Conservation (phyloP, 495 filamentous ascomycete species). For the Chaetomium fimeti region DNA sequence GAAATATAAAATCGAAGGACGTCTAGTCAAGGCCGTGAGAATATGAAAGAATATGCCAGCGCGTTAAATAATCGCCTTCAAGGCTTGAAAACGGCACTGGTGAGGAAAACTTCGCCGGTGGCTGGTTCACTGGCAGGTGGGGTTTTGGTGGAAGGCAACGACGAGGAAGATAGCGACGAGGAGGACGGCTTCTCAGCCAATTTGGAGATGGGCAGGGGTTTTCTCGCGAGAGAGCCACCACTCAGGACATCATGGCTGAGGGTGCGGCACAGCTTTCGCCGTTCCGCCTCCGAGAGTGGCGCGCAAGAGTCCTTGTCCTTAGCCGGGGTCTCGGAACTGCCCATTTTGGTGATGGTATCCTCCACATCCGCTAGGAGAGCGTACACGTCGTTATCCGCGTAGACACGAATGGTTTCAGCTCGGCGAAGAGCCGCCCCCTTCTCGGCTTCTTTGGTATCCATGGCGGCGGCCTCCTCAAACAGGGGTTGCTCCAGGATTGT, state of each 20-base stretch:
- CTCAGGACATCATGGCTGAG: conserved; percentile 45
- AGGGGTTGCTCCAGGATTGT: conserved; percentile 48
- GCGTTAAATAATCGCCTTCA: not conserved
- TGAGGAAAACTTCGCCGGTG: conserved; percentile 42
- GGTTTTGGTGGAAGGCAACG: conserved; percentile 23
- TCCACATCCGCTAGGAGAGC: conserved; percentile 62
- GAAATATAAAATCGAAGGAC: not conserved
- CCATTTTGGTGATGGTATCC: conserved; percentile 56
- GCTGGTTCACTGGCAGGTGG: conserved; percentile 13
- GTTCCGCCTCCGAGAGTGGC: conserved; percentile 31
- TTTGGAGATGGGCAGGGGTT: conserved; percentile 22
- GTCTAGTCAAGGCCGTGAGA: not conserved
- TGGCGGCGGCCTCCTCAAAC: conserved; percentile 38
- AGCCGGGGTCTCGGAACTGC: conserved; percentile 26
- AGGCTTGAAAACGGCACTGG: conserved; percentile 45
- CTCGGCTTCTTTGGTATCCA: conserved; percentile 28
- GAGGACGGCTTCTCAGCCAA: conserved; percentile 31
- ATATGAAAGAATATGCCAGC: not conserved
- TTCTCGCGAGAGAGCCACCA: conserved; percentile 19
- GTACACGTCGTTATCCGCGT: conserved; percentile 63
- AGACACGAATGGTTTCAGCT: conserved; percentile 65
- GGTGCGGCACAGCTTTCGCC: conserved; percentile 37
- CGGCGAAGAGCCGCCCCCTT: conserved; percentile 30
- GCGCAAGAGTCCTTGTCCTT: conserved; percentile 16
- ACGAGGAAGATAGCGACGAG: conserved; percentile 19